Evolutionary conservation across 1,284 basidiomycete genomes (phyloP).

Genomic region (Apiotrichum montevideense): DNA sequence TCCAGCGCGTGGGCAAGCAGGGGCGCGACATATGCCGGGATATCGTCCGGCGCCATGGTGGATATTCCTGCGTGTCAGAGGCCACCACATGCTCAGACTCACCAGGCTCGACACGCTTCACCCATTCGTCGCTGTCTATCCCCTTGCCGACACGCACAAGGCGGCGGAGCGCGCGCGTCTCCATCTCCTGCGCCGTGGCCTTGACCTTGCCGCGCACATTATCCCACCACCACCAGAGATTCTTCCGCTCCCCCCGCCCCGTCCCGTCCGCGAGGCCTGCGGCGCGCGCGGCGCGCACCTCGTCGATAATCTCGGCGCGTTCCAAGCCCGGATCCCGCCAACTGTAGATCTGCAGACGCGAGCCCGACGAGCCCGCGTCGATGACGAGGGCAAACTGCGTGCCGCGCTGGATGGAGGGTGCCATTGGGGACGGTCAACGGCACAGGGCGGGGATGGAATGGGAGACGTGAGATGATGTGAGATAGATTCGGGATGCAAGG

Average conservation of each 20-base stretch:
- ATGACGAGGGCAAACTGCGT: conserved; percentile 90
- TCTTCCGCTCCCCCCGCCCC: neutral
- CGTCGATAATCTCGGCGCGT: conserved; percentile 42
- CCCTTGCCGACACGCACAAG: conserved; percentile 90
- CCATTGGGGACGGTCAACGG: conserved; percentile 24
- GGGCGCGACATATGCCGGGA: conserved; percentile 71
- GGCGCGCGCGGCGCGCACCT: conserved; percentile 26
- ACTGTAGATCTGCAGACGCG: conserved; percentile 91
- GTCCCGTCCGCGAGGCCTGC: conserved; percentile 6
- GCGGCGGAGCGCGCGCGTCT: conserved; percentile 40
- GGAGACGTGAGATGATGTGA: too few relatives aligned
- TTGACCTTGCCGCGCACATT: conserved; percentile 32
- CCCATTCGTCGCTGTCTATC: conserved; percentile 76
- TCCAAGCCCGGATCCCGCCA: conserved; percentile 76
- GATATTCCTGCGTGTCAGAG: conserved; percentile 64
- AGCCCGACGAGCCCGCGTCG: conserved; percentile 96
- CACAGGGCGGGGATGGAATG: too few relatives aligned
- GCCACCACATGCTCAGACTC: conserved; percentile 34
- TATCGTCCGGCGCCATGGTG: conserved; percentile 62
- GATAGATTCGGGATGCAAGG: too few relatives aligned
- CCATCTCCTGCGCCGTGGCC: conserved; percentile 35
- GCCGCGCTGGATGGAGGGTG: conserved; percentile 42
- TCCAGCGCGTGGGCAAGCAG: conserved; percentile 75
- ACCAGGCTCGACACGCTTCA: conserved; percentile 90
- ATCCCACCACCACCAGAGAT: conserved; percentile 33